Evolutionary conservation across 495 filamentous ascomycete species (phyloP).

Genomic region (Elasticomyces elasticus): DNA sequence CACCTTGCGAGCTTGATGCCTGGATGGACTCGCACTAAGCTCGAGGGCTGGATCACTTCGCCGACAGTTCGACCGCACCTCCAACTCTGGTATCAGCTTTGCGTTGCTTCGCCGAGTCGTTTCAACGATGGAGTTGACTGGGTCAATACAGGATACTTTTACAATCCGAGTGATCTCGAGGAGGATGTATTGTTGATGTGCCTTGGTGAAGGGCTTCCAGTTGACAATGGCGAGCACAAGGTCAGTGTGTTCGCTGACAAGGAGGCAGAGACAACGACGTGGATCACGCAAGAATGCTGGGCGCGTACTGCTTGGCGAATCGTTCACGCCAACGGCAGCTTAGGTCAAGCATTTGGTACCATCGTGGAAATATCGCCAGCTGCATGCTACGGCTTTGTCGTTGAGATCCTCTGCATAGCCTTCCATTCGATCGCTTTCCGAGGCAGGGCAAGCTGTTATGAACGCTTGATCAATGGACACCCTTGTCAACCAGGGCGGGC

Average conservation of each 20-base stretch:
- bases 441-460: neutral
- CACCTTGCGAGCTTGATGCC: neutral
- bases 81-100: conserved; percentile 4
- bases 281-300: conserved; percentile 12
- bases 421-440: conserved; percentile 13
- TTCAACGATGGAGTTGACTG: conserved; percentile 12
- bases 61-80: conserved; percentile 7
- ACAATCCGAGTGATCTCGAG: neutral
- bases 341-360: neutral
- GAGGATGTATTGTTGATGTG: conserved; percentile 12
- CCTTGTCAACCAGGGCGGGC: neutral
- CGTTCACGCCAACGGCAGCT: neutral
- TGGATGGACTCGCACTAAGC: neutral
- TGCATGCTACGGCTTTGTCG: conserved; percentile 1
- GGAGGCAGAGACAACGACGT: neutral
- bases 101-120: neutral
- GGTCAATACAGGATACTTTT: conserved; percentile 15
- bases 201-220: neutral
- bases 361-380: neutral
- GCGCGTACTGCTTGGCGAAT: conserved; percentile 10
- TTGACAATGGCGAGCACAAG: neutral
- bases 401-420: conserved; percentile 8
- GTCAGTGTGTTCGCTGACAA: neutral
- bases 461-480: conserved; percentile 6
- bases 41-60: conserved; percentile 7